These are phyloP conservation scores for Wakefieldia striispora DNA, from an alignment of 768 basidiomycete genomes.

Conservation along the genomic window DNA sequence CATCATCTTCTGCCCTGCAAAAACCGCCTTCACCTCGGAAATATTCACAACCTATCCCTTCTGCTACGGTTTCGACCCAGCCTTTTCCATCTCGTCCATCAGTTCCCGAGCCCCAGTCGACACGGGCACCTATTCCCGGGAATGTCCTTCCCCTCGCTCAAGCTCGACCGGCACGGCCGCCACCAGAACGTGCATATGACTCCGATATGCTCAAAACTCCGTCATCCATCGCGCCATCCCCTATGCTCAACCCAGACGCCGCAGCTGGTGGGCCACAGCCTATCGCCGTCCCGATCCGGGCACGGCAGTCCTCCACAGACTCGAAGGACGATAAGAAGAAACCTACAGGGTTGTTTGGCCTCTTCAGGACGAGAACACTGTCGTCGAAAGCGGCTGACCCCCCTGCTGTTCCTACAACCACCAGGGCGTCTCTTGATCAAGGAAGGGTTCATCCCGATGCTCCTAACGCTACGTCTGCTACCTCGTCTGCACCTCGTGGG, in stretches of 20 bases:
- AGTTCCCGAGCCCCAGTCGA: conserved; percentile 14
- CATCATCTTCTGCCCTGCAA: conserved; percentile 16
- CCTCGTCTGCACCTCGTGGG: conserved; percentile 13
- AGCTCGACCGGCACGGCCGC: conserved; percentile 19
- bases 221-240: conserved; percentile 57
- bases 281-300: conserved; percentile 16
- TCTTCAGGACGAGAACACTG: conserved; percentile 32
- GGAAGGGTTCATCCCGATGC: conserved; percentile 12
- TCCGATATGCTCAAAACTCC: conserved; percentile 58
- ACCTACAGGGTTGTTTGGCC: conserved; percentile 25
- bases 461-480: background rate
- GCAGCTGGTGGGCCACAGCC: conserved; percentile 5
- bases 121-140: conserved; percentile 30
- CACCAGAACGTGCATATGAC: conserved; percentile 40
- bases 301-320: conserved; percentile 28
- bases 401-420: conserved; percentile 17
- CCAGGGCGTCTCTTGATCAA: conserved; percentile 22
- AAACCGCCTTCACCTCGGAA: conserved; percentile 30
- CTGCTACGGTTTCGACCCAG: conserved; percentile 25
- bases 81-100: conserved; percentile 29
- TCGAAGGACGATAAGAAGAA: conserved; percentile 36
- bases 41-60: conserved; percentile 25
- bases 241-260: conserved; percentile 39
- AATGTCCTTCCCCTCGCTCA: conserved; percentile 33
- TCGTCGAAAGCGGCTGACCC: conserved; percentile 30